Base-by-base conservation (phyloP, 768 basidiomycete genomes). In the Amanita molliuscula region DNA sequence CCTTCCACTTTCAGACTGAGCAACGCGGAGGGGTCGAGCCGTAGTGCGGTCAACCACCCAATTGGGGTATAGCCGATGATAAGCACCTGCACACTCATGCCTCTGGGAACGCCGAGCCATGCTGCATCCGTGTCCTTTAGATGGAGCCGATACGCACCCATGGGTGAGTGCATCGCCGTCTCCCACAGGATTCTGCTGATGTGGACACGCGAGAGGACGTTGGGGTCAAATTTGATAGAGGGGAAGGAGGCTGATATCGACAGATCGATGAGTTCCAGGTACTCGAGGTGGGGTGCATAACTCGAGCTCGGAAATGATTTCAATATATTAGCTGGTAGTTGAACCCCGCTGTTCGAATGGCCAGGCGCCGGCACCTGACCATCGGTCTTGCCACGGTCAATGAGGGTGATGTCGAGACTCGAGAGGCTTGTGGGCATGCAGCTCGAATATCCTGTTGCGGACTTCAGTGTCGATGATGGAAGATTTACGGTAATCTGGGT, bases 161-260 rank as follows among this genome's bases (percentile, higher is more conserved):
- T 37, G 21, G 35, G 37, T 4, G 26, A 4, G 23, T 40, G 36
- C 35, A 40, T 28, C n/a, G 47, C 35, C 3, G 47, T 28, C 47
- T 48, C 47, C 47, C 47, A 48, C 15, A 48, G 23, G 10, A 48
- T 35, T 9, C 37, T 37, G 16, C 25, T 40, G 25, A 48, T 31
- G 9, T 40, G 47, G 3, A 48, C 47, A 9, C 35, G 47, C 7
- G 37, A 28, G 34, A 48, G 21, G 25, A 48, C 47, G 8, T 37
- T 35, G n/a, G 37, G 47, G 25, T 38, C 37, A 16, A 48, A 40
- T 25, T 48, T 48, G 47, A 48, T 23, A 16, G 47, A 25, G 6
- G 47, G 47, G 23, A 48, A 48, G 3, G 36, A 48, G n/a, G 47
- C 47, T 8, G 47, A 40, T 25, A 48, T 48, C 26, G 47, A 38